A percentile compares a stretch with the other conserved stretches of the same genome.
phyloP scores from a whole-genome alignment of 495 filamentous ascomycete species.

The Neurospora africana region DNA sequence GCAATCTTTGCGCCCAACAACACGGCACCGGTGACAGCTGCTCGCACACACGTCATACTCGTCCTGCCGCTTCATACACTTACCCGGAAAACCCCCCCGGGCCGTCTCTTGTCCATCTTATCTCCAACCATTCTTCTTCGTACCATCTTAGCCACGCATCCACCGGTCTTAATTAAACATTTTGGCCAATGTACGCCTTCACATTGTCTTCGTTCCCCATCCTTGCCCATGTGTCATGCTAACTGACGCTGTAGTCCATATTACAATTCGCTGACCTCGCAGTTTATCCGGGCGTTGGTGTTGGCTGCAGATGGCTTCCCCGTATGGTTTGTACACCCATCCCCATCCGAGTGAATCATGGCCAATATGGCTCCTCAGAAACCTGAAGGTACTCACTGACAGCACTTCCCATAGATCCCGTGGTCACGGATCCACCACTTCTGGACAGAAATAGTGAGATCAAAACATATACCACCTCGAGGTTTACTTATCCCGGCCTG shows the following conservation, averaged over 20 bases:
- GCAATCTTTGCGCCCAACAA: neutral
- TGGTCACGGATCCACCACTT: conserved; percentile 59
- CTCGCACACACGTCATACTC: neutral
- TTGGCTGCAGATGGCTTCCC: neutral
- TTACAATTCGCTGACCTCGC: neutral
- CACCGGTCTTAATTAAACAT: neutral
- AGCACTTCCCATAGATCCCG: conserved; percentile 11
- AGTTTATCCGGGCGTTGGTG: neutral
- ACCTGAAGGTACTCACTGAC: neutral
- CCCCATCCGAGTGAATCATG: neutral
- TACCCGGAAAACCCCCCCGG: neutral
- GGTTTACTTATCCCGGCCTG: conserved; percentile 62
- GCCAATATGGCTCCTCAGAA: neutral
- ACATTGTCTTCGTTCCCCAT: neutral
- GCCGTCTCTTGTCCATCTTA: neutral
- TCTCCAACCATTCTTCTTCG: neutral
- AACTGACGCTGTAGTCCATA: neutral
- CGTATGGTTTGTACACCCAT: neutral
- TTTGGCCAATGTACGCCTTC: neutral
- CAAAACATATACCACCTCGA: conserved; percentile 57
- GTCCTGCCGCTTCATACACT: neutral
- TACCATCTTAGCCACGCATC: neutral
- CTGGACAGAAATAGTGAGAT: conserved; percentile 66
- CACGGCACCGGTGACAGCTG: neutral
- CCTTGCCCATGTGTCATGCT: neutral